phyloP scores from a whole-genome alignment of 371 early-diverging fungal genomes.

The Mortierella sp. region DNA sequence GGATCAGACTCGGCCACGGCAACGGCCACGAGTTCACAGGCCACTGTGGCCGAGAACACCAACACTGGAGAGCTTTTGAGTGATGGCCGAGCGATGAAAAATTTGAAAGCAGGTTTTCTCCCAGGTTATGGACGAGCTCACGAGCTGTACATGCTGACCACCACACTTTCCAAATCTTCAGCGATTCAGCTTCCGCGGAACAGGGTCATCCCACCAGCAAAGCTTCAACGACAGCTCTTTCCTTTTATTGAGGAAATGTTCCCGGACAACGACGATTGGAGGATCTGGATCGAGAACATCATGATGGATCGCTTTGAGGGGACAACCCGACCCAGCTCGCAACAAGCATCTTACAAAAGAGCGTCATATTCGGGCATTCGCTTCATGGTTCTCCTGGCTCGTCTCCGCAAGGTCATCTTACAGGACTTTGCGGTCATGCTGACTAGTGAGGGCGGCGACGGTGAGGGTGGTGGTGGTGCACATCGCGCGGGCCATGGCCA shows the following conservation, averaged over 20 bases:
- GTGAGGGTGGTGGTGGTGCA: background rate
- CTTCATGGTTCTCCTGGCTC: background rate
- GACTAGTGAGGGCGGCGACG: background rate
- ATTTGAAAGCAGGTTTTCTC: too few relatives aligned
- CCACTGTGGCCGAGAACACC: background rate
- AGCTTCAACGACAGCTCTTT: background rate
- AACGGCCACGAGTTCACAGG: too few relatives aligned
- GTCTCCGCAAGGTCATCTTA: background rate
- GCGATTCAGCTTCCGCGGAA: background rate
- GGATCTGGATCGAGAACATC: background rate
- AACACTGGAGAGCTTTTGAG: background rate
- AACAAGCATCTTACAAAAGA: background rate
- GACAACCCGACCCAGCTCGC: background rate
- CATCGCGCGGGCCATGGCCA: background rate
- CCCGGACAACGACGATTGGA: background rate
- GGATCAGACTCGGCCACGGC: background rate
- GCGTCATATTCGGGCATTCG: background rate
- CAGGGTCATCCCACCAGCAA: background rate
- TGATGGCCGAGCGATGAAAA: too few relatives aligned
- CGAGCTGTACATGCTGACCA: too few relatives aligned
- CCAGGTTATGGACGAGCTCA: too few relatives aligned
- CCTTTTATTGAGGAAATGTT: background rate
- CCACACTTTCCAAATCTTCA: background rate
- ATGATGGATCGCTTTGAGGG: background rate
- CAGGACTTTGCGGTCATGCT: background rate